Evolutionary conservation across 2,329 filamentous ascomycete genomes (phyloP).

Genomic region (Periglandula ipomoeae): DNA sequence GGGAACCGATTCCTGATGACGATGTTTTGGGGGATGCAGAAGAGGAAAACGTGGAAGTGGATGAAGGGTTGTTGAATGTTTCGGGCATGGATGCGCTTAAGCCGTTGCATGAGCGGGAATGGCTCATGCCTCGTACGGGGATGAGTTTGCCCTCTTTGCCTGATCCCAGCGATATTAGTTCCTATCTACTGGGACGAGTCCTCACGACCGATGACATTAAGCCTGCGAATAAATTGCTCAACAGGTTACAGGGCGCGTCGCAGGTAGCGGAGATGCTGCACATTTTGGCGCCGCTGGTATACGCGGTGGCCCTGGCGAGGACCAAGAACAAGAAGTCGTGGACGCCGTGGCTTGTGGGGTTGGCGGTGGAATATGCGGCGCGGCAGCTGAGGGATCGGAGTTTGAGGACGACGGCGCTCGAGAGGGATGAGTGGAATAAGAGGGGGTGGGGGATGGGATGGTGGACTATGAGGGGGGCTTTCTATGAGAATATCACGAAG

Average conservation of each 20-base stretch:
- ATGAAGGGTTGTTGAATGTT: conserved; percentile 31
- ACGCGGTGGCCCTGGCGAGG: conserved; percentile 71
- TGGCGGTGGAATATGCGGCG: conserved; percentile 79
- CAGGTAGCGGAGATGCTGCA: conserved; percentile 85
- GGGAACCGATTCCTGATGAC: conserved; percentile 63
- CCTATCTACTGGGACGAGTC: conserved; percentile 81
- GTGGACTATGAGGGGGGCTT: conserved; percentile 96
- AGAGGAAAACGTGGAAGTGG: conserved; percentile 26
- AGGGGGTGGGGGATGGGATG: conserved; percentile 85
- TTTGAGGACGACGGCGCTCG: conserved; percentile 73
- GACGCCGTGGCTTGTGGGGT: conserved; percentile 83
- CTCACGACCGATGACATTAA: conserved; percentile 96
- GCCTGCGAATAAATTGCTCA: conserved; percentile 77
- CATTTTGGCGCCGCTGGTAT: conserved; percentile 80
- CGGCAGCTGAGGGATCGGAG: conserved; percentile 72
- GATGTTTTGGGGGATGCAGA: conserved; percentile 34
- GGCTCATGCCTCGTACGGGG: conserved; percentile 92
- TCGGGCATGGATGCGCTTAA: conserved; percentile 10
- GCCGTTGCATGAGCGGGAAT: conserved; percentile 47
- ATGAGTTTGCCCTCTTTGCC: conserved; percentile 78
- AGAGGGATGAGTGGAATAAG: conserved; percentile 82
- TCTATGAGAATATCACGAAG: conserved; percentile 87
- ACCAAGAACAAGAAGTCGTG: conserved; percentile 68
- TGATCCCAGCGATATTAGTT: conserved; percentile 70
- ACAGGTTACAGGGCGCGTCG: conserved; percentile 62